Base-by-base conservation (phyloP, 257 asterid genomes). In the Plantago elongata region DNA sequence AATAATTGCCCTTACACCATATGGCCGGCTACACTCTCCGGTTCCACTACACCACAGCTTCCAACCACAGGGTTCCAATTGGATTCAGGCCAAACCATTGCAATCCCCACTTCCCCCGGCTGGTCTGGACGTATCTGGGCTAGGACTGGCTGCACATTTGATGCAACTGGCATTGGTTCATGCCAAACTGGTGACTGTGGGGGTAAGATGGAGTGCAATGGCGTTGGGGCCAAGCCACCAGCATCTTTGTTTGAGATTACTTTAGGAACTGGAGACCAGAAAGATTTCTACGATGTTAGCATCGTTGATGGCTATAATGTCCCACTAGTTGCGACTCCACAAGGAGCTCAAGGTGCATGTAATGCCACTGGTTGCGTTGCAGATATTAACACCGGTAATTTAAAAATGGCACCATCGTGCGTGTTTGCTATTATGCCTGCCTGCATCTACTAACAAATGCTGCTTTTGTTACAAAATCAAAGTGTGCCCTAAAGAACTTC, bases 61-160 rank as follows among this genome's bases (percentile, higher is more conserved):
- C 85, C 85, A 77, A 69, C 77, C 73, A 91, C 96, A 61, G 99
- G 99, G 54, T 84, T 86, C 62, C 45, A 77, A 3, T 95, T 92
- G 66, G 13, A 46, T 58, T 63, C 78, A 45, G 60, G 74, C 34
- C 62, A 75, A 52, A 86, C 84, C 81, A 93, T 81, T 68, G 85
- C 95, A 69, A 86, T 92, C 75, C 51, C 83, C 0, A 93, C 86
- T 13, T 95, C 96, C 43, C 2, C 75, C 52, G 13, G 72, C 67
- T 89, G 97, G 95, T 83, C 97, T 43, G 99, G 97, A 68, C 89
- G 96, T 14, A 22, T 92, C 75, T 92, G 99, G 97, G 96, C 82
- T 65, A 88, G 97, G 2, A 92, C 97, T 4, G 80, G 68, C 63
- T 92, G 99, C 73, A 56, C 70, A 72, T 49, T 70, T 34, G 15